Evolutionary conservation across 2,329 filamentous ascomycete genomes (phyloP).

Genomic region (Sclerotinia spermophila): DNA sequence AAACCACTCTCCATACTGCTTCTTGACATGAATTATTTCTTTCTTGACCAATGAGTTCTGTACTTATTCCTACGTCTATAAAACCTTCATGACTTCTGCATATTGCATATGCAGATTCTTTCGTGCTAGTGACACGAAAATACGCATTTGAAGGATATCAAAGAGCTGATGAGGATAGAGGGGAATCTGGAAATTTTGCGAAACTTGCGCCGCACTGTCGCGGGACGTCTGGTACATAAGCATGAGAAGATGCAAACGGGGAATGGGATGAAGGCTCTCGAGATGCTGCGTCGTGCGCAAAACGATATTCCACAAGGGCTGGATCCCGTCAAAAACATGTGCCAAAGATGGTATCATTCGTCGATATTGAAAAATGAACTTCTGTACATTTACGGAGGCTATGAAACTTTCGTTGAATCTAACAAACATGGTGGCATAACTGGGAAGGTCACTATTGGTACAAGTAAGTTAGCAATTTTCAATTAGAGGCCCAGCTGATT

Average conservation of each 20-base stretch:
- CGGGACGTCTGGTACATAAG: neutral
- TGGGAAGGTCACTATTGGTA: constrained; percentile 15
- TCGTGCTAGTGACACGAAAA: neutral
- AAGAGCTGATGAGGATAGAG: constrained; percentile 4
- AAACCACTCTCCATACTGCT: neutral
- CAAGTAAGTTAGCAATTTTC: constrained; percentile 19
- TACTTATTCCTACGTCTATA: neutral
- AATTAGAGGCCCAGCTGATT: neutral
- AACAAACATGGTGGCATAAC: constrained; percentile 4
- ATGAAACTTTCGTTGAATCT: constrained; percentile 15
- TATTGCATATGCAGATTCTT: neutral
- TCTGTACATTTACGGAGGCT: constrained; percentile 16
- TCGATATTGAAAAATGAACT: constrained; percentile 14
- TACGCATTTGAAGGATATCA: neutral
- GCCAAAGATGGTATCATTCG: constrained; percentile 18
- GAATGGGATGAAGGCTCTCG: neutral
- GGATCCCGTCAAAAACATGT: constrained; percentile 15
- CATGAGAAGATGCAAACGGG: neutral
- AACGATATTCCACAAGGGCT: constrained; percentile 10
- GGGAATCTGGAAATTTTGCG: neutral
- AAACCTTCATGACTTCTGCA: neutral
- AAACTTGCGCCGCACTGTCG: neutral
- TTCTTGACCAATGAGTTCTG: neutral
- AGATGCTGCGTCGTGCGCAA: constrained; percentile 13
- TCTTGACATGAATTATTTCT: neutral